A percentile compares a stretch with the other conserved stretches of the same genome.
Evolutionary conservation across 169 alveolate genomes (phyloP).

Genomic region (Plasmodium chabaudi): DNA sequence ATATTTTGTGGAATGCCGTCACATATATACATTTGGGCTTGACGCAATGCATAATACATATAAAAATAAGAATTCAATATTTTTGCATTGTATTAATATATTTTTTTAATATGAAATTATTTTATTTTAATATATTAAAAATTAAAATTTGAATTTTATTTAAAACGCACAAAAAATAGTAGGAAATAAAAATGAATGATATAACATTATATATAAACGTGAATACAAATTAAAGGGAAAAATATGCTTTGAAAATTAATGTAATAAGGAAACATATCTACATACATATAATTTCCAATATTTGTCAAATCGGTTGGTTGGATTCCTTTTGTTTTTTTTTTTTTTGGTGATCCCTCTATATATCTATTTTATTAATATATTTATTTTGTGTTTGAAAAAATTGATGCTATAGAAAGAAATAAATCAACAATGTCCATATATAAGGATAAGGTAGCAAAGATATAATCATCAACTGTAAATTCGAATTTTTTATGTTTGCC

Average conservation of each 20-base stretch:
- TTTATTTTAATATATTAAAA: constrained; percentile 27
- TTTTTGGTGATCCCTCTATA: constrained; percentile 8
- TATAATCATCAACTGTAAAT: constrained; percentile 94
- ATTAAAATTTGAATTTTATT: constrained; percentile 42
- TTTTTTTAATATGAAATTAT: constrained; percentile 27
- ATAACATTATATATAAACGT: no score
- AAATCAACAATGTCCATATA: constrained; percentile 92
- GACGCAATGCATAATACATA: no score
- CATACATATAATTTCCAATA: no score
- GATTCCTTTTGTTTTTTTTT: not conserved
- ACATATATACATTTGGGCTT: no score
- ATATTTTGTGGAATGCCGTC: no score
- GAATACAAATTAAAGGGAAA: not conserved
- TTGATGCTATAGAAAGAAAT: constrained; percentile 85
- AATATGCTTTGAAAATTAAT: not conserved
- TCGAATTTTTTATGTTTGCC: constrained; percentile 91
- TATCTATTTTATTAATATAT: constrained; percentile 8
- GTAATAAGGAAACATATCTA: not conserved
- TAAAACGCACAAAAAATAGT: constrained; percentile 29
- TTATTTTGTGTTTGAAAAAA: constrained; percentile 68
- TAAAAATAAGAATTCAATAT: no score
- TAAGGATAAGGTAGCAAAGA: constrained; percentile 91
- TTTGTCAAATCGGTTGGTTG: no score
- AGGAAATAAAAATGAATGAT: not conserved
- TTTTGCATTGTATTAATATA: no score